Evolutionary conservation across 306 rosid species (phyloP).

Genomic region (Crotalaria pallida): DNA sequence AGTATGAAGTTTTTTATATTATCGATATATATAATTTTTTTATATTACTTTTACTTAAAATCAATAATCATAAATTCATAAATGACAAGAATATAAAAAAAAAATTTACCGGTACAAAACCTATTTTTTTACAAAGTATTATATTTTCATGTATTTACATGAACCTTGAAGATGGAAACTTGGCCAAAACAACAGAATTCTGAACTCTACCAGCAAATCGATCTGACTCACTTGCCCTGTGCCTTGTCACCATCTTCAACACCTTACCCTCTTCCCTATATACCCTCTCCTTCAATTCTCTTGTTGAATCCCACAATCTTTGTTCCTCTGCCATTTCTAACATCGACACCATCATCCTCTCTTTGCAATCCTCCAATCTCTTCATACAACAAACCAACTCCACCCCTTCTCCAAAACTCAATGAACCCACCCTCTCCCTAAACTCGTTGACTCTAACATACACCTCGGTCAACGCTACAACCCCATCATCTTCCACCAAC

Average conservation of each 20-base stretch:
- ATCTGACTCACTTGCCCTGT: slow-evolving; percentile 34
- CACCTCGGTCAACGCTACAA: slow-evolving; percentile 25
- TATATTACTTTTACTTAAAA: no score
- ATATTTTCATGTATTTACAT: background rate
- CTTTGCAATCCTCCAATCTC: slow-evolving; percentile 46
- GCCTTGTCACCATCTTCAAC: background rate
- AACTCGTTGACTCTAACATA: slow-evolving; percentile 41
- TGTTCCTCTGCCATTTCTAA: background rate
- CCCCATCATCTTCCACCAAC: slow-evolving; percentile 46
- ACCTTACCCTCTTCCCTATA: slow-evolving; percentile 8
- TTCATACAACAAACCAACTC: slow-evolving; percentile 49
- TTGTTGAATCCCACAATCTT: slow-evolving; percentile 33
- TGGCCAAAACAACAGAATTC: slow-evolving; percentile 17
- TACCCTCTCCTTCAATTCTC: slow-evolving; percentile 32
- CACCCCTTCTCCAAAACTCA: slow-evolving; percentile 53
- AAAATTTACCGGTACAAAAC: no score
- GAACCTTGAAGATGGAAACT: slow-evolving; percentile 42
- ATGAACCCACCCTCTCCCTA: slow-evolving; percentile 33
- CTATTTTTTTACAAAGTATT: no score
- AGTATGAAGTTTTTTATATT: no score
- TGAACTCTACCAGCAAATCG: slow-evolving; percentile 24
- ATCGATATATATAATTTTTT: no score
- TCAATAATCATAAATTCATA: no score
- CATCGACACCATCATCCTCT: background rate
- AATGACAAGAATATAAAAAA: no score